Percentiles rank a stretch among this genome's conserved stretches.
Evolutionary conservation across 2,329 filamentous ascomycete species (phyloP).

Genomic region (Huntiella savannae): DNA sequence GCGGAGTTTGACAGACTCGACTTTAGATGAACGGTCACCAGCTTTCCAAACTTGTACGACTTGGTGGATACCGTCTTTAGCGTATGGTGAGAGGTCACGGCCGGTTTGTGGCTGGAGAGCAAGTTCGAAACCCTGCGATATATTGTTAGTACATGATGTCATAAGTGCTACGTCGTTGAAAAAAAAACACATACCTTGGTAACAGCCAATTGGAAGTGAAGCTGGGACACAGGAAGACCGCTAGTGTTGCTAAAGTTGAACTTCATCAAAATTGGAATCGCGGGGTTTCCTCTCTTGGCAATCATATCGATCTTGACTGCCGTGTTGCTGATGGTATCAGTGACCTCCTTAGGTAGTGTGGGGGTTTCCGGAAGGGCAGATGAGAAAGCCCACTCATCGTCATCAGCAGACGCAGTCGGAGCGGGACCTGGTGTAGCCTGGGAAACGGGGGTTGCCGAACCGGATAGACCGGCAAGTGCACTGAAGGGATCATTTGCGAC

Average conservation of each 20-base stretch:
- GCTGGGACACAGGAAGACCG: constrained; percentile 48
- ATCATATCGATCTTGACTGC: constrained; percentile 55
- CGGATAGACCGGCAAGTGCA: constrained; percentile 20
- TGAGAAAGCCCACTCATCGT: constrained; percentile 89
- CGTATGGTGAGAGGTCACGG: constrained; percentile 53
- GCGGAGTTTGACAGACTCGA: constrained; percentile 66
- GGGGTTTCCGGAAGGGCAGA: constrained; percentile 55
- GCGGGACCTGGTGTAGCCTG: constrained; percentile 16
- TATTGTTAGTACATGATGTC: constrained; percentile 3
- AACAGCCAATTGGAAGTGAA: constrained; percentile 84
- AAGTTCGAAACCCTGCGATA: constrained; percentile 52
- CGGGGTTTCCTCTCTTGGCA: constrained; percentile 31
- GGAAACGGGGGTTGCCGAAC: constrained; percentile 15
- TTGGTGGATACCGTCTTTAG: constrained; percentile 59
- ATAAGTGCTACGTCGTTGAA: background rate
- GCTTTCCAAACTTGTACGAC: constrained; percentile 57
- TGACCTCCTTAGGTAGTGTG: constrained; percentile 39
- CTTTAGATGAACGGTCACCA: constrained; percentile 47
- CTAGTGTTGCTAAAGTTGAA: constrained; percentile 76
- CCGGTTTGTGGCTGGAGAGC: constrained; percentile 73
- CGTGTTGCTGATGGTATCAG: constrained; percentile 49
- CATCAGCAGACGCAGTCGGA: constrained; percentile 27
- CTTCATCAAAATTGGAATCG: constrained; percentile 42
- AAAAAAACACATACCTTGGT: constrained; percentile 48
- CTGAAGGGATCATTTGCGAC: constrained; percentile 30